Base-by-base conservation (phyloP, 768 basidiomycete species). In the Mycena rosella region DNA sequence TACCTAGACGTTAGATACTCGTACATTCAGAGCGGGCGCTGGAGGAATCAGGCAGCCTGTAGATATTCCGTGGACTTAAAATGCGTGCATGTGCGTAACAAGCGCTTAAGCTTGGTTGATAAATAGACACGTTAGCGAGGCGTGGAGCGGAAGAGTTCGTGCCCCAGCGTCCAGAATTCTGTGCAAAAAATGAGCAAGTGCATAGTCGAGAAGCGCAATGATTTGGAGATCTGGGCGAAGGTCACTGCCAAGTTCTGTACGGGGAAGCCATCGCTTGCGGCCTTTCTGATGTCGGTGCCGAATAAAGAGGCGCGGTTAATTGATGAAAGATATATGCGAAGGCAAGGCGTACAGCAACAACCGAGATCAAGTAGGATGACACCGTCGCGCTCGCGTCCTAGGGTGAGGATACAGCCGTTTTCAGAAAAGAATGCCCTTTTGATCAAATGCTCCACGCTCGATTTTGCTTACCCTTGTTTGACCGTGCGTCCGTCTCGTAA, bases 161-260 rank as follows among this genome's bases (percentile, higher is more conserved):
- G 89, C 1, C 90, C 91, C 4, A 85, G 80, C 5, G 87, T 80
- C 89, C 89, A 91, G 67, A 89, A 87, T 7, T 76, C 89, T 90
- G 24, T 24, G 48, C 22, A 29, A 3, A 60, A 11, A 24, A n/a
- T 55, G 1, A 15, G n/a, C 15, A 14, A 13, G n/a, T n/a, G n/a
- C n/a, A n/a, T n/a, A n/a, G n/a, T n/a, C n/a, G n/a, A n/a, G n/a
- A 30, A 9, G n/a, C 8, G 18, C n/a, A 34, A 11, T 17, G 20
- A 13, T 8, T n/a, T 2, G 32, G 22, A 11, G n/a, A 80, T 81
- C 78, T 75, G 71, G 74, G 15, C 74, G 70, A 17, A 85, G 73
- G 63, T 84, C 84, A 34, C 78, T 80, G 1, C 78, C 83, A 78
- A 70, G 57, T 80, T 78, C 61, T 79, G 34, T 2, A 74, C 73